Evolutionary conservation across 805 yeast species (phyloP), one percentile per base, ranked within the genome.

Genomic region (Schwanniomyces occidentalis): DNA sequence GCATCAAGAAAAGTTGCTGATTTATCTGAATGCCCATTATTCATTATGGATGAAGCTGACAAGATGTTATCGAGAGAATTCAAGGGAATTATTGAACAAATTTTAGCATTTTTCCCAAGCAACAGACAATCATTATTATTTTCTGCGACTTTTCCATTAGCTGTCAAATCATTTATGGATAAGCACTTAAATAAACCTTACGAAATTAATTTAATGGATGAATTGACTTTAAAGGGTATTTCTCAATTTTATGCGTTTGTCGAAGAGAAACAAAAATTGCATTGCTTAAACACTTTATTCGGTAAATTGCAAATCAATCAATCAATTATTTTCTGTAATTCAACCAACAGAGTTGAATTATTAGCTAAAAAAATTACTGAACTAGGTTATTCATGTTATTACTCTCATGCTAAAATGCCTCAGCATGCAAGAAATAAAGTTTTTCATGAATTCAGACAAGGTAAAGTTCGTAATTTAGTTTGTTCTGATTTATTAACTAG

Each of bases 31-130:
- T 87, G 96, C 65, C 82, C 85, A 28, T 72, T 87, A 60, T 89
- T 93, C 59, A 82, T 95, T 35, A 89, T 93, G 97, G 99, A 93
- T 63, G 99, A 93, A 73, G 99, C 99, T 38, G 99, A 93, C 65
- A 93, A 93, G 63, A 86, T 93, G 85, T 76, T 93, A 41, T 80
- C 93, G 24, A 80, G 87, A 49, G 99, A 93, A 55, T 93, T 93
- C 64, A 84, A 85, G 48, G 76, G 78, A 22, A 82, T 90, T 37
- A 86, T 91, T 45, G 95, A 86, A 60, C 95, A 87, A 60, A 85
- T 91, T 43, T 72, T 93, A 51, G 71, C 72, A 28, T 86, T 84
- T 54, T 80, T 91, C 75, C 95, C 97, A 21, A 42, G 53, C 31
- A 51, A 48, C 20, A 61, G 71, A 50, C 99, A 93, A 70, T 83